Evolutionary conservation across 2,329 filamentous ascomycete genomes (phyloP).

Genomic region (Xenoacremonium recifei): DNA sequence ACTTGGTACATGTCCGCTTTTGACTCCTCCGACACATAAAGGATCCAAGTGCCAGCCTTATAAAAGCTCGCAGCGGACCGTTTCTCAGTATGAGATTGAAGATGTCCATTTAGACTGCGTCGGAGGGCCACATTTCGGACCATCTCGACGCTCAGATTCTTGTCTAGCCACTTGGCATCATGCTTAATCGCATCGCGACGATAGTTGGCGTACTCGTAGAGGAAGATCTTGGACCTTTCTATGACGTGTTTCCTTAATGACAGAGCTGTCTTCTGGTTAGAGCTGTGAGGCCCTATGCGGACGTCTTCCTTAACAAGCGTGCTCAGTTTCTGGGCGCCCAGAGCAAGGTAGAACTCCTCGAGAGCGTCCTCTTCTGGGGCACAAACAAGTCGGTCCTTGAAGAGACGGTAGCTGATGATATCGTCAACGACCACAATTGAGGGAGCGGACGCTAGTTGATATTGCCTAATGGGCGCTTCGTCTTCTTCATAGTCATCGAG

Average conservation of each 20-base stretch:
- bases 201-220: slow-evolving; percentile 73
- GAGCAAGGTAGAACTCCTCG: slow-evolving; percentile 78
- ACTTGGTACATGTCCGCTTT: slow-evolving; percentile 88
- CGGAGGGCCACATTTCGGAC: slow-evolving; percentile 78
- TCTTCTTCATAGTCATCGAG: slow-evolving; percentile 57
- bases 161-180: slow-evolving; percentile 87
- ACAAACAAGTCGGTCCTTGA: slow-evolving; percentile 79
- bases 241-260: slow-evolving; percentile 77
- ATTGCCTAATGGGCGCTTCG: slow-evolving; percentile 68
- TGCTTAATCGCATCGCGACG: slow-evolving; percentile 76
- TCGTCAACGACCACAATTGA: slow-evolving; percentile 83
- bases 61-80: slow-evolving; percentile 68
- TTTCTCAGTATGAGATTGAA: slow-evolving; percentile 70
- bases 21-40: slow-evolving; percentile 71
- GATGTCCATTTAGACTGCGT: slow-evolving; percentile 67
- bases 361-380: slow-evolving; percentile 87
- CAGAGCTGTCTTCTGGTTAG: slow-evolving; percentile 67
- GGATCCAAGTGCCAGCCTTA: slow-evolving; percentile 53
- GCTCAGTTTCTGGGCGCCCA: slow-evolving; percentile 77
- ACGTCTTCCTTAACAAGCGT: slow-evolving; percentile 76
- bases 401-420: slow-evolving; percentile 83
- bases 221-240: slow-evolving; percentile 84
- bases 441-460: slow-evolving; percentile 69
- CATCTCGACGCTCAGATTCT: slow-evolving; percentile 73
- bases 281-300: slow-evolving; percentile 63